Base-by-base conservation (phyloP, 2,329 filamentous ascomycete genomes). In the Bipolaris sorokiniana region DNA sequence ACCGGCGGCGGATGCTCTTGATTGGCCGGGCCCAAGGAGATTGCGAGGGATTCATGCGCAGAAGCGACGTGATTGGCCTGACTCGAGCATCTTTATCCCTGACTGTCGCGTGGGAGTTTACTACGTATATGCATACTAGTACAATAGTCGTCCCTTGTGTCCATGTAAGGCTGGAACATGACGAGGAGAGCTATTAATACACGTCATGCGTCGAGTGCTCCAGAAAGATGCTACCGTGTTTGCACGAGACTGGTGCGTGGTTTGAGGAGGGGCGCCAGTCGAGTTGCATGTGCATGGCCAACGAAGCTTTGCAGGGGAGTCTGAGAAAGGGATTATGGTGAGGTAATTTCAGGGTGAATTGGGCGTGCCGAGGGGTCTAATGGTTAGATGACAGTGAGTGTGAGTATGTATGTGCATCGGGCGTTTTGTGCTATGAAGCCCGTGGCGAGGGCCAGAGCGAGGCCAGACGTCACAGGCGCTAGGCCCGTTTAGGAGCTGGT, bases 401-500 rank as follows among this genome's bases (percentile, higher is more conserved):
- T 49, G 48, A 42, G 36, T 34, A 34, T 31, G 28, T 26, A 26
- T 44, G 38, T 46, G 55, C 46, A 46, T 18, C 20, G 49, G 31
- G 54, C 36, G 45, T 47, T 47, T 50, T 58, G 55, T 58, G 55
- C 55, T 58, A 40, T 48, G 50, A 34, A 42, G 38, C 3, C 28
- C 10, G 28, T 31, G 28, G 48, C 53, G 45, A 45, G 48, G 36
- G 48, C 49, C 36, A 52, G 34, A 13, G 47, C 48, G 54, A 50
- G 51, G 51, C 55, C 46, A 58, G 52, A 62, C 61, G 62, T 64
- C 62, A 64, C 59, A 48, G 41, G 52, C 59, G 56, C 59, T 62
- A 62, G 57, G 45, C 58, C 50, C 44, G 45, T 59, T 64, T 47
- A 26, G 58, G 36, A 55, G 55, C 44, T 58, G 55, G 51, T 37